Conservation (phyloP, 768 basidiomycete species). For the Lactarius pseudohatsudake region DNA sequence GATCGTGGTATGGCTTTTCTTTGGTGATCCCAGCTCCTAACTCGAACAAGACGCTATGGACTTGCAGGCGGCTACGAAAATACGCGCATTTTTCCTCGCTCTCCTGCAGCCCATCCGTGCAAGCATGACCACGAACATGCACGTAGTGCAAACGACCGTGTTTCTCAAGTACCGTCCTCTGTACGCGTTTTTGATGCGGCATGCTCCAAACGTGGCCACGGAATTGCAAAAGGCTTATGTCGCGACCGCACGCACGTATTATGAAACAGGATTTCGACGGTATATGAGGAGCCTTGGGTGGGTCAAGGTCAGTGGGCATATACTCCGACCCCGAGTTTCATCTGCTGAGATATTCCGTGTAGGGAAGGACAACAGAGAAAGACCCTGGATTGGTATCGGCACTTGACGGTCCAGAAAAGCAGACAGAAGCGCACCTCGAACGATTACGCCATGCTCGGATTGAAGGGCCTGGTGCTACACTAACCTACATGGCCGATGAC, state of each 20-base stretch:
- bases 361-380: constrained; percentile 72
- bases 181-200: constrained; percentile 82
- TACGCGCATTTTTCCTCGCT: constrained; percentile 82
- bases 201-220: constrained; percentile 75
- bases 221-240: constrained; percentile 90
- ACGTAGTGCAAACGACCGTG: constrained; percentile 85
- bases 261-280: constrained; percentile 91
- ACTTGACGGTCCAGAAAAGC: constrained; percentile 43
- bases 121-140: constrained; percentile 89
- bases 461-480: constrained; percentile 75
- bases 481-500: constrained; percentile 89
- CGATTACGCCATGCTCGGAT: constrained; percentile 69
- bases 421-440: constrained; percentile 45
- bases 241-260: constrained; percentile 81
- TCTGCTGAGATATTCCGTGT: constrained; percentile 6
- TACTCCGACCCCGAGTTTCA: background rate
- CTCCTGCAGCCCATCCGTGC: constrained; percentile 79
- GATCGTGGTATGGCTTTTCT: constrained; percentile 66
- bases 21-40: background rate
- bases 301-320: constrained; percentile 58
- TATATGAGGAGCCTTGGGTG: constrained; percentile 80
- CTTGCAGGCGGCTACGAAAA: constrained; percentile 79
- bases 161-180: constrained; percentile 81
- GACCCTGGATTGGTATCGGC: constrained; percentile 59
- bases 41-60: background rate